phyloP scores from a whole-genome alignment of 2,329 filamentous ascomycete genomes.

The Diaporthe helianthi region DNA sequence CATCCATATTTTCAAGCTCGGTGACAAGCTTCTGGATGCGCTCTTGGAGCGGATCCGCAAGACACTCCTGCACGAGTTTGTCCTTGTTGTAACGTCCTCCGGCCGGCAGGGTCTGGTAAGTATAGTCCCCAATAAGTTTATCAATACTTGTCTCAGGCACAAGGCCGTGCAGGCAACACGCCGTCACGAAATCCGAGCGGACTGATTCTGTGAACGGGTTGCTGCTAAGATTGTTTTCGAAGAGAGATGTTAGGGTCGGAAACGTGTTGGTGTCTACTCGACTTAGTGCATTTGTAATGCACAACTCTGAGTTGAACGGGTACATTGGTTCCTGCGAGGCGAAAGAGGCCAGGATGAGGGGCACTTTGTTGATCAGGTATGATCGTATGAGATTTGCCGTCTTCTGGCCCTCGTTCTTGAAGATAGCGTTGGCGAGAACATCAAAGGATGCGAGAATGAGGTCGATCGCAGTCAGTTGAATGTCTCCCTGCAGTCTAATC shows the following conservation, averaged over 20 bases:
- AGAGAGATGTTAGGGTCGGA: conserved; percentile 65
- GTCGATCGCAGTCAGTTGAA: conserved; percentile 79
- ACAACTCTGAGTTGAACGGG: conserved; percentile 75
- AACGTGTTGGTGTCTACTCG: conserved; percentile 84
- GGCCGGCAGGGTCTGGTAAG: conserved; percentile 78
- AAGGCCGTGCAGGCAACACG: conserved; percentile 88
- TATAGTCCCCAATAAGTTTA: conserved; percentile 81
- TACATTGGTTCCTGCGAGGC: conserved; percentile 66
- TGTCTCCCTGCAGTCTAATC: conserved; percentile 66
- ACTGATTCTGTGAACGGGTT: conserved; percentile 66
- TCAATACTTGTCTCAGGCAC: conserved; percentile 81
- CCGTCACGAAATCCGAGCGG: conserved; percentile 80
- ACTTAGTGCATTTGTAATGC: conserved; percentile 74
- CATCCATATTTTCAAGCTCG: conserved; percentile 88
- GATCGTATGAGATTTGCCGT: conserved; percentile 80
- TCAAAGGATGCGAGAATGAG: conserved; percentile 90
- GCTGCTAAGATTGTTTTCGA: conserved; percentile 62
- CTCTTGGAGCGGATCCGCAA: conserved; percentile 77
- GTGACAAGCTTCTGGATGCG: conserved; percentile 77
- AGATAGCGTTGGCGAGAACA: conserved; percentile 84
- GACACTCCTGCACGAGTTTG: conserved; percentile 78
- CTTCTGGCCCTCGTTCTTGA: conserved; percentile 64
- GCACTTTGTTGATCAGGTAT: conserved; percentile 78
- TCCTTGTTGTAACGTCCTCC: conserved; percentile 80
- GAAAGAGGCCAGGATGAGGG: conserved; percentile 60